Conservation (phyloP, 2,329 filamentous ascomycete genomes). For the Talaromyces sp. region DNA sequence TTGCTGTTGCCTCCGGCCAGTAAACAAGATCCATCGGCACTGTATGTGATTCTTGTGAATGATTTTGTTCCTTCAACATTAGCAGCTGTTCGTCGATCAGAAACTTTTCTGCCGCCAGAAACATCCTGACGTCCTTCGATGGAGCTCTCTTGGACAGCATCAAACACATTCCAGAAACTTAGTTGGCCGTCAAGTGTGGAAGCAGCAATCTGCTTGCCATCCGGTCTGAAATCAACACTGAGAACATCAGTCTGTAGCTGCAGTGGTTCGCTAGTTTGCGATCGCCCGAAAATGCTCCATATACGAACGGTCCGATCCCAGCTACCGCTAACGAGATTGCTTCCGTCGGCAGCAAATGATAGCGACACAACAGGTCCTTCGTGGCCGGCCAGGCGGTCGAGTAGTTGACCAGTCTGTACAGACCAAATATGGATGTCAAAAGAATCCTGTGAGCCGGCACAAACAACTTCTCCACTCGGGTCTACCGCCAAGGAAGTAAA, state of each 20-base stretch:
- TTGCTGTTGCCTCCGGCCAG: slow-evolving; percentile 95
- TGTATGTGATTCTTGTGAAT: slow-evolving; percentile 85
- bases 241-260: slow-evolving; percentile 90
- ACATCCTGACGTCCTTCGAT: slow-evolving; percentile 88
- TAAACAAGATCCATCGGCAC: slow-evolving; percentile 84
- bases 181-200: slow-evolving; percentile 91
- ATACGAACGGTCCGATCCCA: slow-evolving; percentile 96
- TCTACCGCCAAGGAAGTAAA: slow-evolving; percentile 97
- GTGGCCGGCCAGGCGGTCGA: slow-evolving; percentile 86
- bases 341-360: slow-evolving; percentile 82
- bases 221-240: slow-evolving; percentile 79
- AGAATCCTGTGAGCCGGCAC: slow-evolving; percentile 89
- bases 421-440: slow-evolving; percentile 99
- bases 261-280: slow-evolving; percentile 90
- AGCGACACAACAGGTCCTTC: slow-evolving; percentile 89
- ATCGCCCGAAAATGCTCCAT: slow-evolving; percentile 92
- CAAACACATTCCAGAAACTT: slow-evolving; percentile 88
- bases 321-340: slow-evolving; percentile 80
- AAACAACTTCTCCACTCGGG: slow-evolving; percentile 91
- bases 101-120: slow-evolving; percentile 83
- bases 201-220: slow-evolving; percentile 84
- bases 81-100: slow-evolving; percentile 84
- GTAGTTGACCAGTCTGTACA: slow-evolving; percentile 91
- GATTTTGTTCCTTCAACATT: slow-evolving; percentile 87
- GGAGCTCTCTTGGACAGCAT: slow-evolving; percentile 79